Conservation (phyloP, 1,284 basidiomycete species). For the Irpex sp. region DNA sequence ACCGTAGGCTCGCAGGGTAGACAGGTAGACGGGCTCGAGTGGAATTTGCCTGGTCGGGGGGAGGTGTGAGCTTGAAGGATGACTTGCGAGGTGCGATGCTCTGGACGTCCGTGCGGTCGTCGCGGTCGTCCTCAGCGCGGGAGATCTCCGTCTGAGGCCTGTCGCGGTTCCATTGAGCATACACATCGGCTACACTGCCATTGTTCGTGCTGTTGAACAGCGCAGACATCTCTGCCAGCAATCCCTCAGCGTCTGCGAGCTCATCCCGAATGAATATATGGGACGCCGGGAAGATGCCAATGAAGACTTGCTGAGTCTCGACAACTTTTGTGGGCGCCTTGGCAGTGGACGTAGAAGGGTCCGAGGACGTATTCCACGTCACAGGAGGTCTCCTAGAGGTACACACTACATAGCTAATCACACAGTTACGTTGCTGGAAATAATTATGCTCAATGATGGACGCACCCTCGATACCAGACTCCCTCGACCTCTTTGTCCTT, state of each 20-base stretch:
- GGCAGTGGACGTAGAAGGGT: slow-evolving; percentile 43
- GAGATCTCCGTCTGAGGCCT: slow-evolving; percentile 58
- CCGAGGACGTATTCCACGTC: slow-evolving; percentile 55
- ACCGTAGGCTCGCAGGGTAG: slow-evolving; percentile 65
- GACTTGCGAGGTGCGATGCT: slow-evolving; percentile 41
- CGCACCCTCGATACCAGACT: slow-evolving; percentile 88
- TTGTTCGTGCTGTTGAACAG: slow-evolving; percentile 37
- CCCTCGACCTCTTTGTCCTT: slow-evolving; percentile 71
- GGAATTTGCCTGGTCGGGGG: slow-evolving; percentile 68
- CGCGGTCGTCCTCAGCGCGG: slow-evolving; percentile 63
- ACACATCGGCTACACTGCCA: slow-evolving; percentile 31
- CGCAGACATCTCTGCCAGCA: slow-evolving; percentile 69
- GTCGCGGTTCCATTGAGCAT: slow-evolving; percentile 36
- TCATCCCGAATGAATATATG: slow-evolving; percentile 90
- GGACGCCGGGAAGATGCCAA: slow-evolving; percentile 93
- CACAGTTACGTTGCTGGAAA: slow-evolving; percentile 1
- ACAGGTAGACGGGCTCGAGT: slow-evolving; percentile 67
- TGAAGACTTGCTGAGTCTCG: slow-evolving; percentile 84
- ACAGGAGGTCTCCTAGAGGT: slow-evolving; percentile 69
- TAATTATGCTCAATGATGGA: slow-evolving; percentile 18
- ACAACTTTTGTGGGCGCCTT: slow-evolving; percentile 58
- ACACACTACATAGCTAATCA: slow-evolving; percentile 81
- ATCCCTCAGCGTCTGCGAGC: slow-evolving; percentile 84
- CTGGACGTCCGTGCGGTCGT: slow-evolving; percentile 34
- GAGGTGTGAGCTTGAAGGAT: slow-evolving; percentile 69